Conservation (phyloP, 2,329 filamentous ascomycete genomes). For the Thielaviopsis ethacetica region DNA sequence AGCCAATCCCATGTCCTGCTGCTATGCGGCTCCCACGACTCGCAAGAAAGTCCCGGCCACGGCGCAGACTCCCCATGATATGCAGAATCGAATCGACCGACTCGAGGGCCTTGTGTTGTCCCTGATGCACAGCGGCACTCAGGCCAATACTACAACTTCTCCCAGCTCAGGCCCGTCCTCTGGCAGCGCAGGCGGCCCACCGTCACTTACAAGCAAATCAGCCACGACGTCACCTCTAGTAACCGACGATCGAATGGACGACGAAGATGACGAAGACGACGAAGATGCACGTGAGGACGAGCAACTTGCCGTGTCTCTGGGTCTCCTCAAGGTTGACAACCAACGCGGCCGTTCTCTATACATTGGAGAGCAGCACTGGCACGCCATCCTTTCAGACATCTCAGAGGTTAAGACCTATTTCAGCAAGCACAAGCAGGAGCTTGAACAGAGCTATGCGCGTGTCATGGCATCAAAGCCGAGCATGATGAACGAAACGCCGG, state of each 20-base stretch:
- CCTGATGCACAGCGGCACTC: slow-evolving; percentile 73
- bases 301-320: slow-evolving; percentile 50
- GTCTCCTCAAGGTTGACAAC: slow-evolving; percentile 65
- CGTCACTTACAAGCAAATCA: neutral
- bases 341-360: slow-evolving; percentile 69
- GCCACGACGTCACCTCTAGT: neutral
- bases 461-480: slow-evolving; percentile 52
- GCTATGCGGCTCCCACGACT: slow-evolving; percentile 56
- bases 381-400: slow-evolving; percentile 64
- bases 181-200: neutral
- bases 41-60: slow-evolving; percentile 59
- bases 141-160: slow-evolving; percentile 26
- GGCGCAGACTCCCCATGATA: slow-evolving; percentile 63
- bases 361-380: slow-evolving; percentile 71
- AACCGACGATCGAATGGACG: slow-evolving; percentile 13
- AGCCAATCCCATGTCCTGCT: slow-evolving; percentile 63
- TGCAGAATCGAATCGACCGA: slow-evolving; percentile 96
- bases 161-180: neutral
- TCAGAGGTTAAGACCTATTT: slow-evolving; percentile 92
- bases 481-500: slow-evolving; percentile 46
- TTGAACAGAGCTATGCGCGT: slow-evolving; percentile 65
- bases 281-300: slow-evolving; percentile 27
- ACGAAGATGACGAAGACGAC: slow-evolving; percentile 31
- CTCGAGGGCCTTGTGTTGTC: slow-evolving; percentile 84
- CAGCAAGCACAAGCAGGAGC: slow-evolving; percentile 67